Evolutionary conservation across 164 flowering plant genomes (phyloP).

Genomic region (Berberis vulgaris): DNA sequence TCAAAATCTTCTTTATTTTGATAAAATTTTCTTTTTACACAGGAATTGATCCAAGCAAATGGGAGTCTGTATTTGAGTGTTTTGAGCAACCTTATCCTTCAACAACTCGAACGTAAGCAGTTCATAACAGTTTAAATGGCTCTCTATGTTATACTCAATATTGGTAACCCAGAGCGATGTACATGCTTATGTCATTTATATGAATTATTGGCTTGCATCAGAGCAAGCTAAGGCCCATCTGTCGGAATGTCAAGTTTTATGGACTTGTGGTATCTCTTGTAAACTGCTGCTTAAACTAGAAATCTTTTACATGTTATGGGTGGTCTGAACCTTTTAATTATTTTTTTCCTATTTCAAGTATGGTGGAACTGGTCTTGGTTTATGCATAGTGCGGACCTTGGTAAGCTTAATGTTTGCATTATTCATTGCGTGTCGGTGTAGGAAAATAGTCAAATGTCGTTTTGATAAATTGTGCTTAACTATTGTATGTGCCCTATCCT

Average conservation of each 20-base stretch:
- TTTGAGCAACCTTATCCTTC: constrained; percentile 99
- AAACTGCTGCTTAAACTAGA: background rate
- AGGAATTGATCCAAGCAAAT: constrained; percentile 96
- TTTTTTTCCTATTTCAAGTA: constrained; percentile 47
- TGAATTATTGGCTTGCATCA: background rate
- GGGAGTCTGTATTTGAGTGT: constrained; percentile 98
- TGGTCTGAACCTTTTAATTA: background rate
- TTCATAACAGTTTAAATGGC: no score
- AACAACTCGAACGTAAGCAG: constrained; percentile 78
- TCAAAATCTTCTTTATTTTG: background rate
- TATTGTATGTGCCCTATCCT: no score
- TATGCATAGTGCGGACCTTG: constrained; percentile 94
- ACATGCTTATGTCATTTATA: background rate
- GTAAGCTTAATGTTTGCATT: constrained; percentile 29
- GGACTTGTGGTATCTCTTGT: no score
- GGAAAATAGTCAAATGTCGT: no score
- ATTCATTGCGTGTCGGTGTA: background rate
- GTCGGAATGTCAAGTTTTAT: background rate
- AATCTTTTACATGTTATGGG: background rate
- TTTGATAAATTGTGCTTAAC: no score
- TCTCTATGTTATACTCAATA: background rate
- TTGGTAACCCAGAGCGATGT: background rate
- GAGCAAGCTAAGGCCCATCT: background rate
- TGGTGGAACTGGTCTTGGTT: constrained; percentile 98
- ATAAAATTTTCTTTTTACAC: background rate